Evolutionary conservation across 768 basidiomycete genomes (phyloP).

Genomic region (Calocera viscosa): DNA sequence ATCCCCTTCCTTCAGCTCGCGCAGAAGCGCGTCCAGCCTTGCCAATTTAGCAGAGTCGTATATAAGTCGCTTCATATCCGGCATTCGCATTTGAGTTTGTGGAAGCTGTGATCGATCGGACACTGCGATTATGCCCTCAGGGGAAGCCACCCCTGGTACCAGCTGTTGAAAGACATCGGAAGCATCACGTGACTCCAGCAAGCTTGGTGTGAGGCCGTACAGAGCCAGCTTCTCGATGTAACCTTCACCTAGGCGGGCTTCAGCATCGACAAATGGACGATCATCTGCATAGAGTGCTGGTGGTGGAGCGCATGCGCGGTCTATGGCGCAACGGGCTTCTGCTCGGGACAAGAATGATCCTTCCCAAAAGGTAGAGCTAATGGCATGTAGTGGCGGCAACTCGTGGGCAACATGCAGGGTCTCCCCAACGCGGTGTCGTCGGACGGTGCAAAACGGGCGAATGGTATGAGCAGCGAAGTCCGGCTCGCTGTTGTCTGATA

Average conservation of each 20-base stretch:
- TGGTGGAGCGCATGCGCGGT: slow-evolving; percentile 74
- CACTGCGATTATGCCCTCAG: slow-evolving; percentile 50
- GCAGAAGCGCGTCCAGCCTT: slow-evolving; percentile 73
- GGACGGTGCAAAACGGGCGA: slow-evolving; percentile 30
- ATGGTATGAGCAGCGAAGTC: slow-evolving; percentile 36
- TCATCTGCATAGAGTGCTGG: slow-evolving; percentile 60
- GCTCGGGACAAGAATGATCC: slow-evolving; percentile 72
- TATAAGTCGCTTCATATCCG: slow-evolving; percentile 86
- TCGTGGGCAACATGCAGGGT: slow-evolving; percentile 31
- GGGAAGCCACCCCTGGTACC: slow-evolving; percentile 45
- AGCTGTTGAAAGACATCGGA: slow-evolving; percentile 36
- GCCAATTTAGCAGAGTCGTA: slow-evolving; percentile 96
- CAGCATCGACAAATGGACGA: slow-evolving; percentile 65
- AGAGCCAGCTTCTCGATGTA: slow-evolving; percentile 64
- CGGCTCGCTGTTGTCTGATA: slow-evolving; percentile 40
- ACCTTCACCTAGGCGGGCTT: slow-evolving; percentile 47
- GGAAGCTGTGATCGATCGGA: slow-evolving; percentile 69
- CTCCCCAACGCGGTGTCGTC: slow-evolving; percentile 24
- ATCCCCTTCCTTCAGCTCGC: slow-evolving; percentile 82
- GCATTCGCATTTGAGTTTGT: slow-evolving; percentile 74
- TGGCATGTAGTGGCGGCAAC: slow-evolving; percentile 46
- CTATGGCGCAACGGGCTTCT: slow-evolving; percentile 71
- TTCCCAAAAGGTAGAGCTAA: slow-evolving; percentile 50
- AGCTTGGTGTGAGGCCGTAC: slow-evolving; percentile 66
- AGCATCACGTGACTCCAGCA: slow-evolving; percentile 46